These are phyloP conservation scores for Amaranthus tricolor DNA, from an alignment of 179 eudicot genomes.

Conservation along the genomic window DNA sequence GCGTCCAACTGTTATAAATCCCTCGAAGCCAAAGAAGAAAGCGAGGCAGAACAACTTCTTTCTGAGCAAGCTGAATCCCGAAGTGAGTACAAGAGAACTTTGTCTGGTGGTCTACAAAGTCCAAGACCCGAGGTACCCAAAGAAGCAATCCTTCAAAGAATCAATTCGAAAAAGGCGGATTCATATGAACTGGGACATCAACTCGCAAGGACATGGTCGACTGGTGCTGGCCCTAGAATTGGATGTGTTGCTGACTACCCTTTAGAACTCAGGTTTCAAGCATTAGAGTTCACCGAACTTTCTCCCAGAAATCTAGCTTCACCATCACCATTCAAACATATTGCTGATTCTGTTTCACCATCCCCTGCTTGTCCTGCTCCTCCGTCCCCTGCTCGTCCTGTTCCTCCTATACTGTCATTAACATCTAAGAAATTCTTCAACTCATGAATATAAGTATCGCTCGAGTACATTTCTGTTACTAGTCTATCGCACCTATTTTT, in stretches of 20 bases:
- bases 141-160: constrained; percentile 56
- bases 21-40: constrained; percentile 20
- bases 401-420: constrained; percentile 26
- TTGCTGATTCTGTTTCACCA: constrained; percentile 14
- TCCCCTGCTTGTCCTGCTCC: too few species aligned
- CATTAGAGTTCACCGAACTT: constrained; percentile 68
- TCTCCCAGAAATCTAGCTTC: constrained; percentile 51
- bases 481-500: too few species aligned
- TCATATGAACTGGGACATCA: constrained; percentile 68
- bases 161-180: constrained; percentile 54
- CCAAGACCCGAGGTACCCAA: constrained; percentile 56
- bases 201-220: constrained; percentile 71
- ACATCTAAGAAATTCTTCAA: constrained; percentile 11
- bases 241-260: constrained; percentile 93
- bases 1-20: constrained; percentile 15
- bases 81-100: constrained; percentile 51
- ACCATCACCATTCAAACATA: constrained; percentile 17
- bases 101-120: constrained; percentile 86
- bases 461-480: too few species aligned
- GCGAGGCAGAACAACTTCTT: constrained; percentile 15
- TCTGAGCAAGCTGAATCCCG: constrained; percentile 31
- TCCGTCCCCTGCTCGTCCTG: neutral
- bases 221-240: constrained; percentile 86
- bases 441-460: too few species aligned
- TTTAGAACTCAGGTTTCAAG: constrained; percentile 61